A percentile compares a stretch with the other conserved stretches of the same genome.
phyloP scores from a whole-genome alignment of 176 grass and related monocot species.

The Ensete glaucum region DNA sequence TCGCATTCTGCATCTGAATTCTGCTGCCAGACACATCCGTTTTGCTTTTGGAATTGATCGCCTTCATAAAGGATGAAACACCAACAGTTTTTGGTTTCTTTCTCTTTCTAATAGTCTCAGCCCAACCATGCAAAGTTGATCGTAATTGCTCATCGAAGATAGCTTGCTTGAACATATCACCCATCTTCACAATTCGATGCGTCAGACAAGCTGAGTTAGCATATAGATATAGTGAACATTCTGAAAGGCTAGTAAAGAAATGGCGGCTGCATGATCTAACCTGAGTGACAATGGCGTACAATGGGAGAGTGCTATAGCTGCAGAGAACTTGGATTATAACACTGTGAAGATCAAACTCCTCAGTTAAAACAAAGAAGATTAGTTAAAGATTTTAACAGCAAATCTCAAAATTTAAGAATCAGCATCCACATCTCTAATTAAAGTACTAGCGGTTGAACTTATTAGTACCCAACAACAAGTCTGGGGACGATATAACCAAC shows the following conservation, averaged over 20 bases:
- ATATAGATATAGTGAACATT: background rate
- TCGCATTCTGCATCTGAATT: background rate
- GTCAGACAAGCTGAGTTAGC: background rate
- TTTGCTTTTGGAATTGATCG: background rate
- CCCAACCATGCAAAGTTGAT: constrained; percentile 11
- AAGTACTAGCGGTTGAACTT: background rate
- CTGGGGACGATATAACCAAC: constrained; percentile 52
- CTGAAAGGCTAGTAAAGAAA: background rate
- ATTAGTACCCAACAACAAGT: constrained; percentile 53
- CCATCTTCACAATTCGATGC: constrained; percentile 8
- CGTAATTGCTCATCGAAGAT: constrained; percentile 7
- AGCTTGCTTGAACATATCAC: constrained; percentile 18
- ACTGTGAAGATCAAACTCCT: constrained; percentile 27
- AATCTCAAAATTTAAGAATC: background rate
- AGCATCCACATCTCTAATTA: background rate
- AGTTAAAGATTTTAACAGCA: too few species aligned
- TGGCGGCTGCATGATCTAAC: constrained; percentile 13
- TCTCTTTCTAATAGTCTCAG: constrained; percentile 11
- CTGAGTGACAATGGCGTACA: constrained; percentile 66
- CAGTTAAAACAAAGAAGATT: background rate
- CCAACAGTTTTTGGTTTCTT: background rate
- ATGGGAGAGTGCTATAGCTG: constrained; percentile 78
- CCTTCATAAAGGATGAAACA: background rate
- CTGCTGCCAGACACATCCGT: background rate
- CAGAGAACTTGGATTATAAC: constrained; percentile 56